A percentile compares a stretch with the other conserved stretches of the same genome.
phyloP scores from a whole-genome alignment of 179 eudicot species.

The Silene vulgaris region DNA sequence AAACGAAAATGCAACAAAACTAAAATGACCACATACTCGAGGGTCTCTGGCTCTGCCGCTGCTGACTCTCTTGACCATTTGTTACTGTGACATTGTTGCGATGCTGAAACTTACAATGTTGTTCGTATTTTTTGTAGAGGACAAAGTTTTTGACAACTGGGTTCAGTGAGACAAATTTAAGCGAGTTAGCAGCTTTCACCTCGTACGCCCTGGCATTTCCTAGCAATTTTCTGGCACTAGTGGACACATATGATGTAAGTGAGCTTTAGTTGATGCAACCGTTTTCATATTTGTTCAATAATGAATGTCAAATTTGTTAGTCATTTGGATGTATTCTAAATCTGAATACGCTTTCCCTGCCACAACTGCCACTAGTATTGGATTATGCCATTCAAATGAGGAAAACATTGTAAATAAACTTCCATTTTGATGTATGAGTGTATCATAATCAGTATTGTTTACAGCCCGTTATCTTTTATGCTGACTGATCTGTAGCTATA shows the following conservation, averaged over 20 bases:
- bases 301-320: not conserved
- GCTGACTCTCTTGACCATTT: not conserved
- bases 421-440: not conserved
- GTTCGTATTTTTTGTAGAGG: slow-evolving; percentile 42
- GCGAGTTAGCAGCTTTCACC: slow-evolving; percentile 88
- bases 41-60: not conserved
- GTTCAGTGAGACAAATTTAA: slow-evolving; percentile 77
- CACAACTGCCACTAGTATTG: not conserved
- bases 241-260: slow-evolving; percentile 96
- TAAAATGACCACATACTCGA: too few relatives aligned
- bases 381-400: not conserved
- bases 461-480: not conserved
- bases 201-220: slow-evolving; percentile 94
- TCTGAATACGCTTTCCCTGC: not conserved
- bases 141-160: slow-evolving; percentile 45
- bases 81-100: not conserved
- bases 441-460: not conserved
- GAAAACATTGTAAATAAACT: not conserved
- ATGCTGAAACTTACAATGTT: slow-evolving; percentile 12
- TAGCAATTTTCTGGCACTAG: slow-evolving; percentile 73
- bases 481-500: not conserved
- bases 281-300: slow-evolving; percentile 1
- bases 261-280: not conserved
- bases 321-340: not conserved
- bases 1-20: too few relatives aligned